Percentiles rank a stretch among this genome's conserved stretches.
phyloP scores from a whole-genome alignment of 2,329 filamentous ascomycete genomes.

The Pseudogymnoascus sp. region DNA sequence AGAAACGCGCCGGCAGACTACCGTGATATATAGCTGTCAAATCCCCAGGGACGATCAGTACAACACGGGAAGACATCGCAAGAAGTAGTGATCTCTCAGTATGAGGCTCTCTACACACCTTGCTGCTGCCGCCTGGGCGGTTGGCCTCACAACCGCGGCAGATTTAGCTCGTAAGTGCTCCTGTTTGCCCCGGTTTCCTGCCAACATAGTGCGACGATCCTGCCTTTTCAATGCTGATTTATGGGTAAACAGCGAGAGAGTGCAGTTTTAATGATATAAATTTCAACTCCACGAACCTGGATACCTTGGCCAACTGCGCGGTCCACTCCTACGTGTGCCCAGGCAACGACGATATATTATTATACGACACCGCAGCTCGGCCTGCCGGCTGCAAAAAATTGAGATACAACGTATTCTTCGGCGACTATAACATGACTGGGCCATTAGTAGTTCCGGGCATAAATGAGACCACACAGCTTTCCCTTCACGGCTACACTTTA shows the following conservation, averaged over 20 bases:
- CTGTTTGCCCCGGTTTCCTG: background rate
- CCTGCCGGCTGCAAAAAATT: background rate
- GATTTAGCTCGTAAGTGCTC: background rate
- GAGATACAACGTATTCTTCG: background rate
- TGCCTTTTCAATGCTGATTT: background rate
- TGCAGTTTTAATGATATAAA: background rate
- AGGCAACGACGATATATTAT: background rate
- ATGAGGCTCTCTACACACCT: background rate
- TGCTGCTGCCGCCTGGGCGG: background rate
- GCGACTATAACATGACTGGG: background rate
- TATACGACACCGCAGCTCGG: background rate
- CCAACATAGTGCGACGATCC: background rate
- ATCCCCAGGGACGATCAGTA: background rate
- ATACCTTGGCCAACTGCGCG: background rate
- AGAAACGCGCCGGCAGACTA: background rate
- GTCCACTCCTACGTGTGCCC: background rate
- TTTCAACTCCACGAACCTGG: background rate
- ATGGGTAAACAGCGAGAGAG: background rate
- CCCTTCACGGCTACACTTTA: background rate
- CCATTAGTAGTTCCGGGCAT: background rate
- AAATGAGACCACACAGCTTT: background rate
- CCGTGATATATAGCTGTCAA: background rate
- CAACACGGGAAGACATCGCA: background rate
- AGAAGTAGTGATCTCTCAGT: background rate
- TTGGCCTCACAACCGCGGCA: background rate